Evolutionary conservation across 371 early-diverging fungal genomes (phyloP).

Genomic region (Syncephalastrum racemosum): DNA sequence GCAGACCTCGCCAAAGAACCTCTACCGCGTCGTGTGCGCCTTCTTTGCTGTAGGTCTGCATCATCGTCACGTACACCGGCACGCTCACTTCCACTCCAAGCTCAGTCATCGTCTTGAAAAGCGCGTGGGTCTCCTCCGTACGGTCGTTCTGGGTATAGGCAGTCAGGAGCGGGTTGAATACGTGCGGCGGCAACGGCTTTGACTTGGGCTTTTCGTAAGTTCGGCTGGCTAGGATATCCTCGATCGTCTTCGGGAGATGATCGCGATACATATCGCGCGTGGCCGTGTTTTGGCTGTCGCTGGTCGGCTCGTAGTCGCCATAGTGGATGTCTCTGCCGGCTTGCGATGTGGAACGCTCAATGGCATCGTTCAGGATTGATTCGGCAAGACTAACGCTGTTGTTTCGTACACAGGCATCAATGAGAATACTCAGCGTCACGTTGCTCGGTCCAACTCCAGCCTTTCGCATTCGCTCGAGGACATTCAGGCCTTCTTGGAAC

Average conservation of each 20-base stretch:
- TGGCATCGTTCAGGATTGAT: conserved; percentile 18
- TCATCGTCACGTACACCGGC: conserved; percentile 26
- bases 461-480: conserved; percentile 37
- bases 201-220: not conserved
- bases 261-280: conserved; percentile 14
- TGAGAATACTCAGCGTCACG: conserved; percentile 23
- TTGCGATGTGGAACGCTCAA: conserved; percentile 14
- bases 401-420: conserved; percentile 23
- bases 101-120: conserved; percentile 25
- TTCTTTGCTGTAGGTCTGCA: conserved; percentile 31
- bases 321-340: not conserved
- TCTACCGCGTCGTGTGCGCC: conserved; percentile 30
- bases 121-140: conserved; percentile 9
- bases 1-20: conserved; percentile 27
- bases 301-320: not conserved
- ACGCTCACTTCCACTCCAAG: conserved; percentile 16
- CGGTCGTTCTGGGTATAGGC: conserved; percentile 18
- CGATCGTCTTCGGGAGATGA: conserved; percentile 28
- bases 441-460: conserved; percentile 26
- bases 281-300: not conserved
- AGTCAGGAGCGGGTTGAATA: conserved; percentile 36
- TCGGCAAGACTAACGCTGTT: conserved; percentile 31
- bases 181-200: conserved; percentile 21
- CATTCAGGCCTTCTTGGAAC: conserved; percentile 21
- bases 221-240: conserved; percentile 27